Conservation (phyloP, 495 filamentous ascomycete genomes). For the Neurospora sp. region DNA sequence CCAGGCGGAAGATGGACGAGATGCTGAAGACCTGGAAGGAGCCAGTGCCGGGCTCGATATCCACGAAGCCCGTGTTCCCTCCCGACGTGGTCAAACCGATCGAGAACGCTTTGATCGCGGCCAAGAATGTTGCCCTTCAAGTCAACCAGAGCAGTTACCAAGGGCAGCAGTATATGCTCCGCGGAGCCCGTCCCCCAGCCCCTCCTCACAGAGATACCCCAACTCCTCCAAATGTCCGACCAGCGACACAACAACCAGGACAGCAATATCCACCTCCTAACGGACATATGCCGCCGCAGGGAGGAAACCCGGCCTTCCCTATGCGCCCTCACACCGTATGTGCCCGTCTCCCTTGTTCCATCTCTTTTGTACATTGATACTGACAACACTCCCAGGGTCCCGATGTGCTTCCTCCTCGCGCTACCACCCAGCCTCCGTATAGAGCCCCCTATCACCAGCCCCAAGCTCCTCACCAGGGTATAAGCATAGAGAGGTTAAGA, state of each 20-base stretch:
- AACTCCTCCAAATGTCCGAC: conserved; percentile 50
- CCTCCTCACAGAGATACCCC: conserved; percentile 56
- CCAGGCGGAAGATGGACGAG: conserved; percentile 86
- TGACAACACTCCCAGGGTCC: conserved; percentile 17
- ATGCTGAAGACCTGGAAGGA: conserved; percentile 99
- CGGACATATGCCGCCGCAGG: conserved; percentile 8
- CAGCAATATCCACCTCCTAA: conserved; percentile 15
- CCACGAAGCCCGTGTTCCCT: conserved; percentile 80
- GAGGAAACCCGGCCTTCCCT: conserved; percentile 16
- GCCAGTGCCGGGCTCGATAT: conserved; percentile 83
- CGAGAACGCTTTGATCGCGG: conserved; percentile 87
- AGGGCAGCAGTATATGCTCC: conserved; percentile 52
- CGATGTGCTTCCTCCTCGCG: conserved; percentile 13
- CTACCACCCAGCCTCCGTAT: conserved; percentile 27
- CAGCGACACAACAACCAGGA: conserved; percentile 13
- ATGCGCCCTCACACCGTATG: conserved; percentile 18
- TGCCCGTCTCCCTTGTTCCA: not conserved
- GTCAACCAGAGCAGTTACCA: conserved; percentile 57
- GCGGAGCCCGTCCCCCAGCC: conserved; percentile 43
- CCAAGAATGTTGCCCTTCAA: conserved; percentile 63
- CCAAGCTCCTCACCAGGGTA: conserved; percentile 25
- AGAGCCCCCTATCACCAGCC: conserved; percentile 16
- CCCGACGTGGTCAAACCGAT: conserved; percentile 76
- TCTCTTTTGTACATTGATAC: not conserved
- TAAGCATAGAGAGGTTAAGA: conserved; percentile 65